Base-by-base conservation (phyloP, 2,329 filamentous ascomycete genomes). In the Xylariales sp. region DNA sequence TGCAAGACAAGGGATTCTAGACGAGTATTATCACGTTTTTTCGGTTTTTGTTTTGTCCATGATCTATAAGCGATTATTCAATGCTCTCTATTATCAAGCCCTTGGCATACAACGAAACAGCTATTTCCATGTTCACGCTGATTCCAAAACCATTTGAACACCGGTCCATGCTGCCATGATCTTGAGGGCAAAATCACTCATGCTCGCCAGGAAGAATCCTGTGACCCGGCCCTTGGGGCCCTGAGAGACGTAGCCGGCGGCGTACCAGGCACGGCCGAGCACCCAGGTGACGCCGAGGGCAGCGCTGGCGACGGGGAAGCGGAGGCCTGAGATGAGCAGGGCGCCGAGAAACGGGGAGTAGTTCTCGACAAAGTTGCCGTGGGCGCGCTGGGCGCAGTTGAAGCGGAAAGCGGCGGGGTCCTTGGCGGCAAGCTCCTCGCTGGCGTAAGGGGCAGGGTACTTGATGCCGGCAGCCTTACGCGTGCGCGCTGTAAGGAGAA, bases 321-420 rank as follows among this genome's bases (percentile, higher is more conserved):
- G 56, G 17, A 82, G 53, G 21, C 81, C 79, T 8, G 74, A 61
- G 48, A 84, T 66, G 42, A 81, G 56, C 10, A 82, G 61, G 17
- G 67, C 60, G 16, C 61, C 65, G 10, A 83, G 51, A 53, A 75
- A 66, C 4, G 75, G 64, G 7, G 70, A 61, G 24, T 76, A 63
- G 60, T 77, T 81, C 66, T 85, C 81, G 46, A 67, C 69, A 61
- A 70, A 84, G 66, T 84, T 83, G 49, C 66, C 61, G 55, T 85
- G 81, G 8, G 77, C 71, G 33, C 76, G 74, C 49, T 55, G 55
- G 7, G 54, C 50, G 63, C 78, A 83, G 67, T 85, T 85, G 66
- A 84, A 83, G 37, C 57, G 54, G 56, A 61, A 73, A 29, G 71
- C 77, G 33, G 68, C 68, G 32, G 66, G 63, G 52, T 79, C 66